Evolutionary conservation across 2,329 filamentous ascomycete genomes (phyloP).

Genomic region (Colletotrichum sublineola): DNA sequence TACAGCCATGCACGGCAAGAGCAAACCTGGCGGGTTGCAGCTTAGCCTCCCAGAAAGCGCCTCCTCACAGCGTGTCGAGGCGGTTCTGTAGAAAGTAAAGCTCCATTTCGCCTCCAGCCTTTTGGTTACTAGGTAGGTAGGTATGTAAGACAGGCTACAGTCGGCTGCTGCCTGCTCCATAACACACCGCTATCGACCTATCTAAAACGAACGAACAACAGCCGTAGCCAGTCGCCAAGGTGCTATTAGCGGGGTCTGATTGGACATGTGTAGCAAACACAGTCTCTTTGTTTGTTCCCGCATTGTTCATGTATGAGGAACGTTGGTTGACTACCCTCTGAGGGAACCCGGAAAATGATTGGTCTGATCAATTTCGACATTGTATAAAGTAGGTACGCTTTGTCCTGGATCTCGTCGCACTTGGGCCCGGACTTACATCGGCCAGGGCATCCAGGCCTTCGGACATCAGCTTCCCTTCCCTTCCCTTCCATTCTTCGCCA

Average conservation of each 20-base stretch:
- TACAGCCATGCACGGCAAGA: not conserved
- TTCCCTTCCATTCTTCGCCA: not conserved
- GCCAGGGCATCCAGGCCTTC: not conserved
- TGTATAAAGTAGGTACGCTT: not conserved
- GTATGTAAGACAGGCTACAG: not conserved
- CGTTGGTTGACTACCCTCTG: not conserved
- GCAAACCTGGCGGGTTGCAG: not conserved
- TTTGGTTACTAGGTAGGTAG: not conserved
- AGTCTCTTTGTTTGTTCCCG: not conserved
- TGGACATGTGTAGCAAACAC: not conserved
- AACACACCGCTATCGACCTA: not conserved
- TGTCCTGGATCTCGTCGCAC: slow-evolving; percentile 7
- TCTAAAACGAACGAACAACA: not conserved
- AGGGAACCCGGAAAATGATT: not conserved
- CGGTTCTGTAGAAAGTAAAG: not conserved
- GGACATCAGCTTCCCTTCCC: not conserved
- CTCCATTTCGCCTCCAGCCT: not conserved
- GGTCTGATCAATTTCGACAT: not conserved
- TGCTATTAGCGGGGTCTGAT: not conserved
- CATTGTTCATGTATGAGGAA: not conserved
- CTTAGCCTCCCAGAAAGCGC: not conserved
- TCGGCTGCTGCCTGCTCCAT: not conserved
- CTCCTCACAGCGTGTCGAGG: not conserved
- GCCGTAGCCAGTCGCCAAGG: not conserved
- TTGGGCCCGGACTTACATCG: slow-evolving; percentile 2